These are phyloP conservation scores for Nakazawaea holstii DNA, from an alignment of 805 yeast genomes.

Conservation along the genomic window DNA sequence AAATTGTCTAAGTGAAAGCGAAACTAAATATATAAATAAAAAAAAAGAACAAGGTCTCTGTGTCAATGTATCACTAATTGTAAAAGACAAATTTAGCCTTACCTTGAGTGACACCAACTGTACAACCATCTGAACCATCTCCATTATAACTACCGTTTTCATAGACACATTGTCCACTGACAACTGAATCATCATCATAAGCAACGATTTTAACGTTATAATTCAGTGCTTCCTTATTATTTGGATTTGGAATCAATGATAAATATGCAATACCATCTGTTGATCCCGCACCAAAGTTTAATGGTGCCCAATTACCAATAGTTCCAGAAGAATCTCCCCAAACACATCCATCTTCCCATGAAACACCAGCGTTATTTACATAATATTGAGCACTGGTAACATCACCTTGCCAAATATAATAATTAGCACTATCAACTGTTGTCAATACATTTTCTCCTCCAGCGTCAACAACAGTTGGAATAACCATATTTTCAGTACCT, in stretches of 20 bases:
- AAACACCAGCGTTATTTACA: slow-evolving; percentile 73
- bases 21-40: too few relatives aligned
- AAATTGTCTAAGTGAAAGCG: too few relatives aligned
- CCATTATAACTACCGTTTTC: slow-evolving; percentile 73
- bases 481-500: slow-evolving; percentile 76
- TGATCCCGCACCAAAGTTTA: slow-evolving; percentile 73
- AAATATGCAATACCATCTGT: slow-evolving; percentile 56
- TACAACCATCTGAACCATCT: slow-evolving; percentile 80
- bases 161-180: slow-evolving; percentile 75
- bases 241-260: slow-evolving; percentile 75
- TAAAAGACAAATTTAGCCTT: slow-evolving; percentile 80
- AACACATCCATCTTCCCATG: slow-evolving; percentile 61
- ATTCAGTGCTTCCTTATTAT: slow-evolving; percentile 53
- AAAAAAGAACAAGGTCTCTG: background rate
- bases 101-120: slow-evolving; percentile 84
- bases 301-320: slow-evolving; percentile 78
- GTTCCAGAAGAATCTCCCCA: slow-evolving; percentile 60
- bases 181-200: slow-evolving; percentile 51
- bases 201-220: slow-evolving; percentile 78
- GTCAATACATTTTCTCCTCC: slow-evolving; percentile 48
- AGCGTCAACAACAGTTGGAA: slow-evolving; percentile 59
- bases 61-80: too few relatives aligned
- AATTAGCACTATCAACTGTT: slow-evolving; percentile 54
- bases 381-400: slow-evolving; percentile 69
- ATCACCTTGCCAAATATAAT: slow-evolving; percentile 59